Evolutionary conservation across 805 yeast species (phyloP).

Genomic region (Geotrichum ghanense): DNA sequence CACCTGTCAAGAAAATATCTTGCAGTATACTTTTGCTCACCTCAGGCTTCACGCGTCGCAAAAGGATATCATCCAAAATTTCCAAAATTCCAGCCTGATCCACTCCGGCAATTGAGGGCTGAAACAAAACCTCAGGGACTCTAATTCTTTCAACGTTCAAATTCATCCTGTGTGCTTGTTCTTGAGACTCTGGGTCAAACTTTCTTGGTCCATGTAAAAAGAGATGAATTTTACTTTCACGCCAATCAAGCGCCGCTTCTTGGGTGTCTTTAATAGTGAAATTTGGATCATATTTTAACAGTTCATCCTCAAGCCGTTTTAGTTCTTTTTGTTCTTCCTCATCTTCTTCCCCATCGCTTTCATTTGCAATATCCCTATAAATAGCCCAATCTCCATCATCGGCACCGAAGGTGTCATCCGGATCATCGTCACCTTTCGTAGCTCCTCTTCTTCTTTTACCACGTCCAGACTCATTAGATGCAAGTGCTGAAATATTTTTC

Average conservation of each 20-base stretch:
- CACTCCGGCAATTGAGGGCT: constrained; percentile 87
- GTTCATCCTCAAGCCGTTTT: constrained; percentile 51
- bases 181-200: constrained; percentile 69
- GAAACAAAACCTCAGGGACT: constrained; percentile 85
- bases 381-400: constrained; percentile 93
- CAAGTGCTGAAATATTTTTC: constrained; percentile 82
- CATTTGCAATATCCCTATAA: constrained; percentile 70
- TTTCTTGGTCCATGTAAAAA: constrained; percentile 87
- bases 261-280: constrained; percentile 49
- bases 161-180: constrained; percentile 83
- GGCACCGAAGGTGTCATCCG: constrained; percentile 89
- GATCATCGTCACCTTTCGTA: constrained; percentile 54
- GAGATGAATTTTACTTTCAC: constrained; percentile 63
- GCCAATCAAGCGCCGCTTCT: constrained; percentile 79
- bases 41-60: constrained; percentile 35
- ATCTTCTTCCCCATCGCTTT: constrained; percentile 66
- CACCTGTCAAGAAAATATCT: constrained; percentile 81
- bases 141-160: constrained; percentile 82
- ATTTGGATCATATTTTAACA: constrained; percentile 72
- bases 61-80: constrained; percentile 52
- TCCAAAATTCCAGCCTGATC: constrained; percentile 95
- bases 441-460: constrained; percentile 15
- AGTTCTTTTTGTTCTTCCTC: constrained; percentile 45
- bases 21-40: constrained; percentile 35
- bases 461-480: constrained; percentile 40